Evolutionary conservation across 257 asterid species (phyloP).

Genomic region (Solanum piurae): DNA sequence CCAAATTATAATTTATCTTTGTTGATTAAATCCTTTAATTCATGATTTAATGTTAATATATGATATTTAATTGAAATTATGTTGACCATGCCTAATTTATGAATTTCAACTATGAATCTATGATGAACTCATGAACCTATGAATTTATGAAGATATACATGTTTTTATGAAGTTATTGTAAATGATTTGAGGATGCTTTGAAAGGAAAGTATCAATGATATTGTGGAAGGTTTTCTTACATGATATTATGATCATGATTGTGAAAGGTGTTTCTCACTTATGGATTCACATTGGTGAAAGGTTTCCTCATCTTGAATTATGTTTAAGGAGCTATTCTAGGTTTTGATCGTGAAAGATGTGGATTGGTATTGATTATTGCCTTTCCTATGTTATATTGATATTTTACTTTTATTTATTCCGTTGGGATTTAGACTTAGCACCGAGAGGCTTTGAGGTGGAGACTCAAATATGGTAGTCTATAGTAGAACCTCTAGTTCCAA

Average conservation of each 20-base stretch:
- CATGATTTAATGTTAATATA: background rate
- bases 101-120: background rate
- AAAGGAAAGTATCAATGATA: background rate
- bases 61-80: too few relatives aligned
- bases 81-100: background rate
- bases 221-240: background rate
- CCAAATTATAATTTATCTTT: too few relatives aligned
- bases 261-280: background rate
- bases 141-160: background rate
- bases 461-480: background rate
- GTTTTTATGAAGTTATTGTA: background rate
- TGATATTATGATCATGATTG: background rate
- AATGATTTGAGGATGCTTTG: background rate
- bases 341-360: background rate
- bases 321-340: background rate
- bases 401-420: background rate
- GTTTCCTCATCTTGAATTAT: background rate
- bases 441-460: background rate
- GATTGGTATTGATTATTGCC: background rate
- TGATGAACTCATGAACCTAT: background rate
- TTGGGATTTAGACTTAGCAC: background rate
- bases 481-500: background rate
- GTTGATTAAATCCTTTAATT: too few relatives aligned
- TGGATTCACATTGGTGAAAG: background rate
- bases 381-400: background rate